Base-by-base conservation (phyloP, 2,329 filamentous ascomycete species). In the Pseudocercospora fuligena region DNA sequence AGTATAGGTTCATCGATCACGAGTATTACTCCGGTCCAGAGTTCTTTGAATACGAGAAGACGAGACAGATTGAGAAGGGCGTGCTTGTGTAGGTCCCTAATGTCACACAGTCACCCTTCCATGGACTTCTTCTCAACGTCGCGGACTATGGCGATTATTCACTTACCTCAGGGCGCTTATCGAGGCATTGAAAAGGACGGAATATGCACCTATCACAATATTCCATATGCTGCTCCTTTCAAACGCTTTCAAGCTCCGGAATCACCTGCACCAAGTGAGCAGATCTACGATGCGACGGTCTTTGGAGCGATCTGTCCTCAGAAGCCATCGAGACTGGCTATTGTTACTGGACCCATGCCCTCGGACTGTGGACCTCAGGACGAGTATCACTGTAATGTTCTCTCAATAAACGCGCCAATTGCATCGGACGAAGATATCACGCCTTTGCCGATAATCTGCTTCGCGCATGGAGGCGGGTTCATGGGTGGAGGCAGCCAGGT, bases 281-380 rank as follows among this genome's bases (percentile, higher is more conserved):
- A 57, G 16, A 29, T 29, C 3, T 29, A 57, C 31, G 54, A 57
- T 57, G 27, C 54, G 19, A 29, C 54, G 2, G n/a, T 11, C 14
- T 57, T 57, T 57, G 54, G 54, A 21, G 27, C 54, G 8, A 7
- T 29, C 12, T 21, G 27, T 36, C 54, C 54, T 5, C 54, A 57
- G 54, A 57, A 29, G 27, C 54, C 54, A 21, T 57, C 54, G 31
- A 29, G 54, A 57, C 19, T 57, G 54, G 19, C 31, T 7, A 29
- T 57, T 9, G 54, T 57, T 19, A 57, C 27, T 36, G 54, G 54
- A 57, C 23, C 23, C 31, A 57, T 57, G 54, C 54, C 54, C n/a
- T 21, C 54, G 8, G 11, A 36, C 4, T 36, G 23, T 57, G 54
- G 54, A 19, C 54, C 27, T 11, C 54, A 57, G 19, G 54, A 57